A percentile compares a stretch with the other conserved stretches of the same genome.
Conservation (phyloP, 306 rosid genomes). For the Luffa aegyptiaca region DNA sequence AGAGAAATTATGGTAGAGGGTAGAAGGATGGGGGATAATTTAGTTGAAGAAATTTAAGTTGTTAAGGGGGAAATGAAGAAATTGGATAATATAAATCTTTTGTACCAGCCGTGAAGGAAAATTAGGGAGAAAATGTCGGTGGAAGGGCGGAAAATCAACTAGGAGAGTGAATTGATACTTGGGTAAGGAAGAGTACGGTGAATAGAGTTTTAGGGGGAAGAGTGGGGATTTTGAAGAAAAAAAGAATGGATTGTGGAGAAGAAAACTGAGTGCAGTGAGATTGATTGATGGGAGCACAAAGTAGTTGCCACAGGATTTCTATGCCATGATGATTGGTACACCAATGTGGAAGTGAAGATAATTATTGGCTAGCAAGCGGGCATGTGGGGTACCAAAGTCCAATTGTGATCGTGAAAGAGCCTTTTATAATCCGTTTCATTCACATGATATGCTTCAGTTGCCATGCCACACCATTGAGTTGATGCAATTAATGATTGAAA, state of each 20-base stretch:
- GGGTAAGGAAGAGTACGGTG: background rate
- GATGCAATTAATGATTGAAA: background rate
- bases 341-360: background rate
- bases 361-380: background rate
- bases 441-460: background rate
- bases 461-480: background rate
- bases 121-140: background rate
- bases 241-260: background rate
- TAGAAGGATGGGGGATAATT: too few relatives aligned
- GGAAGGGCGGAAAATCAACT: background rate
- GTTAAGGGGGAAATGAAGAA: too few relatives aligned
- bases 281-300: background rate
- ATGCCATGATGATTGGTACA: background rate
- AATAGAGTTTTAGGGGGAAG: background rate
- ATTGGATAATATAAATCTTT: too few relatives aligned
- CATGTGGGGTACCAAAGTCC: background rate
- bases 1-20: too few relatives aligned
- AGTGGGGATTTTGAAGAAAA: background rate
- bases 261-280: background rate
- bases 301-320: background rate
- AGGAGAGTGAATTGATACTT: background rate
- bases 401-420: background rate
- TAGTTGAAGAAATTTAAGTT: too few relatives aligned
- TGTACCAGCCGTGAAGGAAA: background rate
- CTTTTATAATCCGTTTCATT: background rate